Percentiles rank a stretch among this genome's conserved stretches.
These are phyloP conservation scores for Zygnema circumcarinatum DNA, from an alignment of 139 green algal genomes.

Conservation along the genomic window DNA sequence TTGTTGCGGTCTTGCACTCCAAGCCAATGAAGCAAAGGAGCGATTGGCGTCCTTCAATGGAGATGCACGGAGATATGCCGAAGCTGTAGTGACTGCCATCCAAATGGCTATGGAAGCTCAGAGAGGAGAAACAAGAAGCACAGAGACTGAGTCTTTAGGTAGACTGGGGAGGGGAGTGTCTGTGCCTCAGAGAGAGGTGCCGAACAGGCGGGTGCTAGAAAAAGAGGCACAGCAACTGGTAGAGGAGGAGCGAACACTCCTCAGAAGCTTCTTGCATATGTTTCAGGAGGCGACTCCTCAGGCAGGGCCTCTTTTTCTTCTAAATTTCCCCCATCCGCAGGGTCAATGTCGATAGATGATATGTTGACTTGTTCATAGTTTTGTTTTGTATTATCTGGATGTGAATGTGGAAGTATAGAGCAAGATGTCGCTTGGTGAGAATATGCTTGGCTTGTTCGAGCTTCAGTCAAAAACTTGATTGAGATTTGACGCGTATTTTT, in stretches of 20 bases:
- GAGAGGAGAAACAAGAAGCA: background rate
- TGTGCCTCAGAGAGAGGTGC: background rate
- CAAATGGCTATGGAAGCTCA: background rate
- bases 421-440: too few species aligned
- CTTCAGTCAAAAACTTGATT: too few species aligned
- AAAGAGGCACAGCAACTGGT: conserved; percentile 4
- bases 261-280: conserved; percentile 46
- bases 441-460: background rate
- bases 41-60: background rate
- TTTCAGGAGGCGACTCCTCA: conserved; percentile 50
- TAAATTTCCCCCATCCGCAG: background rate
- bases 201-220: conserved; percentile 36
- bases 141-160: background rate
- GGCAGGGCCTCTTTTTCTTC: background rate
- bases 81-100: background rate
- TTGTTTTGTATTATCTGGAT: background rate
- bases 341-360: background rate
- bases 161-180: background rate
- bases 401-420: background rate
- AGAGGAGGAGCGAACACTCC: conserved; percentile 38
- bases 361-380: too few species aligned
- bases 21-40: background rate
- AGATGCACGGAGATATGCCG: background rate
- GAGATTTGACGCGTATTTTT: too few species aligned
- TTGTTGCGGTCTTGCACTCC: background rate